Conservation (phyloP, 1,284 basidiomycete species). For the Cryptococcus jaspeensis region DNA sequence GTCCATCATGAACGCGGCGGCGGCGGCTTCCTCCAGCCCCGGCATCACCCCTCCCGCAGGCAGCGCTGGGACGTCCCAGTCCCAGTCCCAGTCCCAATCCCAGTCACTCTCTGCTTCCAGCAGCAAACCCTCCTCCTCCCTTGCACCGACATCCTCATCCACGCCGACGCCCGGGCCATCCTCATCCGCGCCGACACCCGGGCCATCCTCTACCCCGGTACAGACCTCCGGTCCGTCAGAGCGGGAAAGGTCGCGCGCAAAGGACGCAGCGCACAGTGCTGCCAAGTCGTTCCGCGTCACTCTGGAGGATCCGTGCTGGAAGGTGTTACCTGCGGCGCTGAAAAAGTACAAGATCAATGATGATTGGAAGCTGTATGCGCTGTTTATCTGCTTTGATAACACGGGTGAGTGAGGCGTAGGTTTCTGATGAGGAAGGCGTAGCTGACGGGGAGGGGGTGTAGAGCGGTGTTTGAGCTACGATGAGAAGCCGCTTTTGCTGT, state of each 20-base stretch:
- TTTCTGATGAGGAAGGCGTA: neutral
- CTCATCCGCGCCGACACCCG: neutral
- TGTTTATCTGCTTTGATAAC: constrained; percentile 97
- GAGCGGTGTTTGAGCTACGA: constrained; percentile 97
- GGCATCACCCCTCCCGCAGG: neutral
- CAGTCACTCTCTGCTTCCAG: neutral
- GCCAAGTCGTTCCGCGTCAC: constrained; percentile 60
- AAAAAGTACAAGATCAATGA: constrained; percentile 99
- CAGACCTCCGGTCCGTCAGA: constrained; percentile 12
- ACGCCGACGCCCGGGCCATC: constrained; percentile 5
- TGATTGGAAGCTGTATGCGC: constrained; percentile 97
- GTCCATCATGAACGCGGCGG: neutral
- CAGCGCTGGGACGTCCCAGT: neutral
- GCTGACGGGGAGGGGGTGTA: constrained; percentile 31
- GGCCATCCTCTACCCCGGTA: neutral
- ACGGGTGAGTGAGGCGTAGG: constrained; percentile 61
- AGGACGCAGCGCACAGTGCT: constrained; percentile 42
- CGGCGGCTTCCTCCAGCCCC: constrained; percentile 14
- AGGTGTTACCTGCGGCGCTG: constrained; percentile 92
- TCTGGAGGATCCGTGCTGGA: constrained; percentile 96
- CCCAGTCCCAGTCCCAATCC: neutral
- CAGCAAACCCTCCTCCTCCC: constrained; percentile 1
- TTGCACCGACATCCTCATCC: neutral
- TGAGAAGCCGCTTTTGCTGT: constrained; percentile 93
- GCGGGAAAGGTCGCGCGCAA: constrained; percentile 27